These are phyloP conservation scores for Drechslera avenae DNA, from an alignment of 2,329 filamentous ascomycete genomes.

Conservation along the genomic window DNA sequence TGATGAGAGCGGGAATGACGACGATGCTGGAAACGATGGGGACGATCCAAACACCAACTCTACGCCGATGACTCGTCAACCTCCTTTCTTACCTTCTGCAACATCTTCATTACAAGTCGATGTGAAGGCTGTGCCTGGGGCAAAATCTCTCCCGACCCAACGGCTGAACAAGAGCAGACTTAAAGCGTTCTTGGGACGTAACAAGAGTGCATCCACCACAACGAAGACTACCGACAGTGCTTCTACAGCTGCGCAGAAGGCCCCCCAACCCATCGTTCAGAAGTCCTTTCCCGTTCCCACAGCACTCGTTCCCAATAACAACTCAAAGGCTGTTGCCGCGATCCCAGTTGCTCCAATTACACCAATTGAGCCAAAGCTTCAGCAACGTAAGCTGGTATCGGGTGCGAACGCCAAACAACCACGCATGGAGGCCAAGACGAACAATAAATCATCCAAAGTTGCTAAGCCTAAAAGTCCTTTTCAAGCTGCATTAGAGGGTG, in stretches of 20 bases:
- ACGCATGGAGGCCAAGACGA: not conserved
- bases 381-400: not conserved
- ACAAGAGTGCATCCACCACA: not conserved
- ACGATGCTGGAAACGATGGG: not conserved
- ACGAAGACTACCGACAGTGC: too few relatives aligned
- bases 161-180: conserved; percentile 10
- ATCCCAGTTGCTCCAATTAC: not conserved
- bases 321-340: not conserved
- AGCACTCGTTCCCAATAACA: not conserved
- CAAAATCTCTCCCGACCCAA: conserved; percentile 1
- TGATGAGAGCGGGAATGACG: conserved; percentile 7
- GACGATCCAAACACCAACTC: not conserved
- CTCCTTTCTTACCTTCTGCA: not conserved
- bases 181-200: conserved; percentile 5
- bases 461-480: not conserved
- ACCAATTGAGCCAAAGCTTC: not conserved
- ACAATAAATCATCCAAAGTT: not conserved
- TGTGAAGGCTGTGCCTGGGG: not conserved
- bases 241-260: not conserved
- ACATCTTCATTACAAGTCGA: too few relatives aligned
- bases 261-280: too few relatives aligned
- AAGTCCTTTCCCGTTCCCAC: not conserved
- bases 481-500: not conserved
- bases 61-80: too few relatives aligned
- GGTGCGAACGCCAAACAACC: not conserved